Evolutionary conservation across 148 eudicot genomes (phyloP).

Genomic region (Rhododendron griersonianum): DNA sequence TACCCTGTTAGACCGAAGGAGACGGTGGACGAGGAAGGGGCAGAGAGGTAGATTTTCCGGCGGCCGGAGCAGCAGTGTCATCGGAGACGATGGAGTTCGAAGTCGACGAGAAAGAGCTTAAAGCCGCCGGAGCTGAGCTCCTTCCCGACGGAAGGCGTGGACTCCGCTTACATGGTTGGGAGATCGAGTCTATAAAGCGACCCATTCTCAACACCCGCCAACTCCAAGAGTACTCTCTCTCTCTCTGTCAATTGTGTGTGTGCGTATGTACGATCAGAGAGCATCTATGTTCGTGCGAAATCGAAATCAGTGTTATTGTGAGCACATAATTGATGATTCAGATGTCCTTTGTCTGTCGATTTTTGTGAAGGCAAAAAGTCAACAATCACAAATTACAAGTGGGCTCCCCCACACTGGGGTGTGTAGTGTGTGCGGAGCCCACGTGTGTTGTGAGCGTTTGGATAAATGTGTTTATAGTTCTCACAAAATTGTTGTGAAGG

Average conservation of each 20-base stretch:
- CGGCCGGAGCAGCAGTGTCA: background rate
- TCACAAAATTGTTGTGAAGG: too few species aligned
- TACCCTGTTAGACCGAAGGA: background rate
- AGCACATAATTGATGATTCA: background rate
- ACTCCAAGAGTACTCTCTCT: slow-evolving; percentile 41
- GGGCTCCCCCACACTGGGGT: too few species aligned
- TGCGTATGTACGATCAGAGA: background rate
- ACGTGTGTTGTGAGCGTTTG: too few species aligned
- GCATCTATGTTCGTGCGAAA: background rate
- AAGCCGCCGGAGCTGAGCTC: slow-evolving; percentile 64
- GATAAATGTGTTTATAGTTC: too few species aligned
- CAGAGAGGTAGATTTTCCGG: background rate
- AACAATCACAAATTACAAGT: too few species aligned
- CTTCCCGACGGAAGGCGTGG: slow-evolving; percentile 69
- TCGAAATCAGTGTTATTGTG: background rate
- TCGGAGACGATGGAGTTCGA: slow-evolving; percentile 56
- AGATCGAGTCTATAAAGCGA: slow-evolving; percentile 65
- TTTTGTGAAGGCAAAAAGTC: background rate
- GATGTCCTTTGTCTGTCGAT: background rate
- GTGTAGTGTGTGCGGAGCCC: too few species aligned
- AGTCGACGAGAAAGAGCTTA: slow-evolving; percentile 48
- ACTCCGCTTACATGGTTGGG: slow-evolving; percentile 72
- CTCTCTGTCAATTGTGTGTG: background rate
- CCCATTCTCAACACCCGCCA: slow-evolving; percentile 63
- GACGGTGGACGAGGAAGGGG: background rate